Evolutionary conservation across 2,329 filamentous ascomycete species (phyloP).

Genomic region (Colletotrichum chrysophilum): DNA sequence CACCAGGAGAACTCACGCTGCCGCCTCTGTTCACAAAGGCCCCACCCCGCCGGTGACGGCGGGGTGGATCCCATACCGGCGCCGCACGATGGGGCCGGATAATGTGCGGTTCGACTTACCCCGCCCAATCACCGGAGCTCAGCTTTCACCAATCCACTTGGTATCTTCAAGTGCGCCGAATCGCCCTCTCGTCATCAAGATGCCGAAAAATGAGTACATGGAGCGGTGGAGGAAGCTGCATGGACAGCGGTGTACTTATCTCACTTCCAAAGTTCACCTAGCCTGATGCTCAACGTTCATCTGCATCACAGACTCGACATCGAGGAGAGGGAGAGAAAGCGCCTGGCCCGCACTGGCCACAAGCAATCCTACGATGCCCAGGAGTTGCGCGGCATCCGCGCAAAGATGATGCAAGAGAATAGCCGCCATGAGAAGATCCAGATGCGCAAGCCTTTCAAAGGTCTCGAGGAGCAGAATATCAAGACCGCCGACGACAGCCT

Average conservation of each 20-base stretch:
- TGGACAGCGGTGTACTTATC: too few relatives aligned
- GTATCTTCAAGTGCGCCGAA: neutral
- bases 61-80: too few relatives aligned
- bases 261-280: too few relatives aligned
- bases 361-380: neutral
- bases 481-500: neutral
- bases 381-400: neutral
- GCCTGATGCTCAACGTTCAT: too few relatives aligned
- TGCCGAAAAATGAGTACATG: neutral
- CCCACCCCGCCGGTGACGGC: neutral
- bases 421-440: fast-evolving
- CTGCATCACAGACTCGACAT: too few relatives aligned
- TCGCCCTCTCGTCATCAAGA: fast-evolving
- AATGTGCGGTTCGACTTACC: too few relatives aligned
- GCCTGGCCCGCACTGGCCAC: neutral
- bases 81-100: neutral
- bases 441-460: too few relatives aligned
- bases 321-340: too few relatives aligned
- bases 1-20: neutral
- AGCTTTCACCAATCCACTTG: too few relatives aligned
- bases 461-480: neutral
- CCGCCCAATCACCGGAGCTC: too few relatives aligned
- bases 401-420: too few relatives aligned
- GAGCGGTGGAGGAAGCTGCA: too few relatives aligned
- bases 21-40: fast-evolving